A percentile compares a stretch with the other conserved stretches of the same genome.
Evolutionary conservation across 2,329 filamentous ascomycete genomes (phyloP).

Genomic region (Diaporthe eres): DNA sequence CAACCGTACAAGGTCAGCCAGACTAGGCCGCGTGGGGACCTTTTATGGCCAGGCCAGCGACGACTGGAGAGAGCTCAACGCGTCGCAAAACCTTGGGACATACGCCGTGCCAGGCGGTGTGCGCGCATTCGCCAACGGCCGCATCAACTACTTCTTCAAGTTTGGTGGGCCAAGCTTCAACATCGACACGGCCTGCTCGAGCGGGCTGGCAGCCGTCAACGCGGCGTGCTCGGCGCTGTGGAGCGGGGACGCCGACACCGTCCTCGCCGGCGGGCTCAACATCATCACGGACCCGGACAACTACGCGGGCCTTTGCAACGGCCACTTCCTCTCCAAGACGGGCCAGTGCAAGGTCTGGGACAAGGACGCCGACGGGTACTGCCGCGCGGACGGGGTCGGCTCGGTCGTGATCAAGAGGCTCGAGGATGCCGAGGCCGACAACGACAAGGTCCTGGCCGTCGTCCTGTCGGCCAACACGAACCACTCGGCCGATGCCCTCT

Average conservation of each 20-base stretch:
- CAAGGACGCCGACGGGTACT: constrained; percentile 72
- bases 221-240: constrained; percentile 76
- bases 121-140: constrained; percentile 47
- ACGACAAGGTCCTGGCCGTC: constrained; percentile 75
- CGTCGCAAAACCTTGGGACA: constrained; percentile 44
- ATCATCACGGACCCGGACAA: constrained; percentile 77
- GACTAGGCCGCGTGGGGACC: neutral
- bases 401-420: constrained; percentile 65
- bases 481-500: constrained; percentile 78
- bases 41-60: neutral
- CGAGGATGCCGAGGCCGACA: constrained; percentile 64
- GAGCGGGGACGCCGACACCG: constrained; percentile 75
- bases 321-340: constrained; percentile 73
- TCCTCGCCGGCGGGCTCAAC: constrained; percentile 75
- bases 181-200: constrained; percentile 55
- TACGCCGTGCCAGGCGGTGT: constrained; percentile 11
- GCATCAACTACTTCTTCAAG: constrained; percentile 52
- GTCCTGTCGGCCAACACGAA: constrained; percentile 77
- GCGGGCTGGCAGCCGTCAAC: constrained; percentile 54
- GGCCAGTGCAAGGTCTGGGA: constrained; percentile 68
- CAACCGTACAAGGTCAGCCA: neutral
- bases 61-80: constrained; percentile 35
- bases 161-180: constrained; percentile 50
- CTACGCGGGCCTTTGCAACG: constrained; percentile 73
- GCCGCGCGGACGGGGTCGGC: constrained; percentile 64